phyloP scores from a whole-genome alignment of 2,329 filamentous ascomycete genomes.

The Macroventuria anomochaeta region DNA sequence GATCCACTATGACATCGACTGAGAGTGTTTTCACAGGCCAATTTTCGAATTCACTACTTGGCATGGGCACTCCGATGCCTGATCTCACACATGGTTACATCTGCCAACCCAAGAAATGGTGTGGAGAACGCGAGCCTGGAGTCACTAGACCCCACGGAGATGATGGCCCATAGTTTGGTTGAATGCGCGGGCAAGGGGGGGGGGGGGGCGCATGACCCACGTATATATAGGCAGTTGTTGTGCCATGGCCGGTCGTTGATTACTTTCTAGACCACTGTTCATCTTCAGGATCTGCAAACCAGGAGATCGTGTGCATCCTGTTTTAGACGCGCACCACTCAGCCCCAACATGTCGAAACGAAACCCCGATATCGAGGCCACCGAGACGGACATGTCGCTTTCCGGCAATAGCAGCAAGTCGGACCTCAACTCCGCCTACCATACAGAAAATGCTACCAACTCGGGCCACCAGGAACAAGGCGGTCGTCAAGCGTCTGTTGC shows the following conservation, averaged over 20 bases:
- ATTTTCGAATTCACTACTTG: slow-evolving; percentile 17
- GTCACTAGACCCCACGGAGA: slow-evolving; percentile 14
- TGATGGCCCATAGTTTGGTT: slow-evolving; percentile 15
- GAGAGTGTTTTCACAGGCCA: slow-evolving; percentile 20
- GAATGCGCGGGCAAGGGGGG: not conserved
- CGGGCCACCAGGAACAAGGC: slow-evolving; percentile 1
- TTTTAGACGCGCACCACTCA: no score
- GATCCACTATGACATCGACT: slow-evolving; percentile 40
- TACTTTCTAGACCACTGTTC: not conserved
- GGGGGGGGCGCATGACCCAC: not conserved
- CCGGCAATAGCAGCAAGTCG: slow-evolving; percentile 31
- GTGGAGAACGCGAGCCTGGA: slow-evolving; percentile 23
- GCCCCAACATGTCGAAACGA: no score
- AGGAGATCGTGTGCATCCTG: not conserved
- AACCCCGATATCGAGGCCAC: slow-evolving; percentile 40
- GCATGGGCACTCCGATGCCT: slow-evolving; percentile 18
- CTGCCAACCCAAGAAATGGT: slow-evolving; percentile 28
- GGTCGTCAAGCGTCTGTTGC: slow-evolving; percentile 26
- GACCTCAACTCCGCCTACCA: slow-evolving; percentile 28
- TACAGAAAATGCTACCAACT: slow-evolving; percentile 27
- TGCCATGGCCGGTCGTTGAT: not conserved
- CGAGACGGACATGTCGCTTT: slow-evolving; percentile 30
- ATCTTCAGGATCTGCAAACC: not conserved
- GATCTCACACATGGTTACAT: slow-evolving; percentile 32
- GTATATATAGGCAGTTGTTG: slow-evolving; percentile 11